Evolutionary conservation across 2,329 filamentous ascomycete genomes (phyloP), one percentile per base, ranked within the genome.

Genomic region (Penicillium sp.): DNA sequence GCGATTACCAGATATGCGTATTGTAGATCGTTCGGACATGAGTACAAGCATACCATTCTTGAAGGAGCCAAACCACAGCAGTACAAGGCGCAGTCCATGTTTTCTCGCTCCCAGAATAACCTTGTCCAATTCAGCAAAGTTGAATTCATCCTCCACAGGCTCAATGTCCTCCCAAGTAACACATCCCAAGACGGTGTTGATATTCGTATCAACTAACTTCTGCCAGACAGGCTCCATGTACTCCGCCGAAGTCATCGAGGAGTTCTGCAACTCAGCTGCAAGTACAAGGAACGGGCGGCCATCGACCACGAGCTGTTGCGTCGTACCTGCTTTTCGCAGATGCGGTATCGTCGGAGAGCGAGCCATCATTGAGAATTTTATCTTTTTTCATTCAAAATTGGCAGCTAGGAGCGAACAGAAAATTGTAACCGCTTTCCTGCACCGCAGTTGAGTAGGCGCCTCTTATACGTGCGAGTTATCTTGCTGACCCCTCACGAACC

Each of bases 111-210:
- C 77, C 1, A 68, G 16, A 35, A 82, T 74, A 30, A 79, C 65
- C 43, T 74, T 66, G 43, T 82, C 79, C 8, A 83, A 66, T 55
- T 80, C 75, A 2, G 64, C 55, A 52, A 82, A 82, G 55, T 78
- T 72, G 59, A 82, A 82, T 1, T 70, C 65, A 3, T 76, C 78
- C 65, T 82, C 81, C 1, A 65, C 68, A 6, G 80, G 78, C 69
- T 83, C 81, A 37, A 82, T 79, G 53, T 76, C 70, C 60, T 83
- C 81, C 81, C 81, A 82, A 0, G 76, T 76, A 1, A 82, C 76
- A 55, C 72, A 77, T 1, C 79, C 80, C 3, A 82, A 72, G 1
- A 82, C 65, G 2, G 80, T 82, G 62, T 83, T 82, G 64, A 80
- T 70, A 58, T 79, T 72, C 14, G 72, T 78, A 19, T 71, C 72